phyloP scores from a whole-genome alignment of 176 grass and related monocot genomes.

The Luzula sylvatica region DNA sequence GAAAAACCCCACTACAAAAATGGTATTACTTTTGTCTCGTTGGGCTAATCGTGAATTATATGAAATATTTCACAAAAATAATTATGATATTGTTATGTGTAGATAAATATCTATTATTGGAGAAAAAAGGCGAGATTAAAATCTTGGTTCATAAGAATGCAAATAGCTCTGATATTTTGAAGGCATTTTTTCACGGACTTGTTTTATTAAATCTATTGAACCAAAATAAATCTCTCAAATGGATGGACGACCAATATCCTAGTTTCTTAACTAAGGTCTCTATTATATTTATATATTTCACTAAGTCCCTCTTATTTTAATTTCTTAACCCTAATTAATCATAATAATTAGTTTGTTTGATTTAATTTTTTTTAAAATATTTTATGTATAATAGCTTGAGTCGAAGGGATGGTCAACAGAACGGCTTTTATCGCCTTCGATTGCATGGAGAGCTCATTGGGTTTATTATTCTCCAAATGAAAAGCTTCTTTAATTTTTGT shows the following conservation, averaged over 20 bases:
- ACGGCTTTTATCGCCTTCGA: constrained; percentile 66
- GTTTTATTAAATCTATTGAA: constrained; percentile 23
- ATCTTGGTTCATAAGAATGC: constrained; percentile 80
- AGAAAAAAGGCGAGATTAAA: constrained; percentile 37
- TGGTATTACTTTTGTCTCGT: constrained; percentile 18
- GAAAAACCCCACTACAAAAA: constrained; percentile 41
- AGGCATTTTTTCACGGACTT: constrained; percentile 65
- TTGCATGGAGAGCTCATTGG: constrained; percentile 82
- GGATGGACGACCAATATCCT: constrained; percentile 64
- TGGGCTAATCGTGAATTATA: not conserved
- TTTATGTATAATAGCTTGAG: constrained; percentile 33
- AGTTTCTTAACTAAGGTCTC: constrained; percentile 78
- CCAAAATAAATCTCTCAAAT: constrained; percentile 37
- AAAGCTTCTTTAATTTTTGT: constrained; percentile 35
- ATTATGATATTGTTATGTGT: constrained; percentile 16
- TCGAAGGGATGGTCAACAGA: constrained; percentile 50
- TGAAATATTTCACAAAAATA: not conserved
- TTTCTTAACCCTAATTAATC: not conserved
- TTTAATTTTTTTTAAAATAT: not conserved
- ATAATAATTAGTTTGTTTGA: not conserved
- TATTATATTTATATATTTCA: not conserved
- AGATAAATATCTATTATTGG: constrained; percentile 75
- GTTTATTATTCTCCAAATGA: constrained; percentile 22
- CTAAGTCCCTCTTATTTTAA: not conserved
- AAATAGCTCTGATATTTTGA: constrained; percentile 56